Conservation (phyloP, 495 filamentous ascomycete genomes). For the Talaromyces ruber region DNA sequence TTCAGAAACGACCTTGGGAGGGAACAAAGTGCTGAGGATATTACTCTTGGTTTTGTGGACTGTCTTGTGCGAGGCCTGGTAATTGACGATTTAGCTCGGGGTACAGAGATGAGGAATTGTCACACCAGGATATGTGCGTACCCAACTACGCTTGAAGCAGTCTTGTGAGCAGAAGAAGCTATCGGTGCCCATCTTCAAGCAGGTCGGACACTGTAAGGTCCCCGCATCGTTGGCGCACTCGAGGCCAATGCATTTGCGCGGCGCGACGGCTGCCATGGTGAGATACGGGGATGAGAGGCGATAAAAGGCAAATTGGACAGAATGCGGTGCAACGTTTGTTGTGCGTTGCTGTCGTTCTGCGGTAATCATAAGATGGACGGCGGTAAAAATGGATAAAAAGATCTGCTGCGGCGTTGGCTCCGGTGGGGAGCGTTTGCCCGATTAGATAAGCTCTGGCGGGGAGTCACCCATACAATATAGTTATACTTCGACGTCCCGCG, state of each 20-base stretch:
- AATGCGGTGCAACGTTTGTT: not conserved
- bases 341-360: not conserved
- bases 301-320: not conserved
- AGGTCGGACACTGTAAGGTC: slow-evolving; percentile 85
- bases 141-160: slow-evolving; percentile 98
- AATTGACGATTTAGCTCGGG: slow-evolving; percentile 27
- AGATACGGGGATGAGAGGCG: not conserved
- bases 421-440: not conserved
- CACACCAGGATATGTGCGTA: slow-evolving; percentile 26
- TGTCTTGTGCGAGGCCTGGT: slow-evolving; percentile 73
- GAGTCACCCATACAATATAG: not conserved
- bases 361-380: not conserved
- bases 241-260: slow-evolving; percentile 68
- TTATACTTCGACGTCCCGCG: not conserved
- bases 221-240: slow-evolving; percentile 81
- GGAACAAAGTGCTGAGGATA: slow-evolving; percentile 57
- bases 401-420: not conserved
- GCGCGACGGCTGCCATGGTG: slow-evolving; percentile 19
- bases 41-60: slow-evolving; percentile 79
- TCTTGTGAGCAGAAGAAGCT: slow-evolving; percentile 98
- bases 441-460: slow-evolving; percentile 3
- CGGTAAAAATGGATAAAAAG: not conserved
- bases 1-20: slow-evolving; percentile 75
- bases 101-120: not conserved
- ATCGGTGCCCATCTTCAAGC: slow-evolving; percentile 80